Evolutionary conservation across 2,329 filamentous ascomycete species (phyloP), one percentile per base, ranked within the genome.

Genomic region (Elsinoe fawcettii): DNA sequence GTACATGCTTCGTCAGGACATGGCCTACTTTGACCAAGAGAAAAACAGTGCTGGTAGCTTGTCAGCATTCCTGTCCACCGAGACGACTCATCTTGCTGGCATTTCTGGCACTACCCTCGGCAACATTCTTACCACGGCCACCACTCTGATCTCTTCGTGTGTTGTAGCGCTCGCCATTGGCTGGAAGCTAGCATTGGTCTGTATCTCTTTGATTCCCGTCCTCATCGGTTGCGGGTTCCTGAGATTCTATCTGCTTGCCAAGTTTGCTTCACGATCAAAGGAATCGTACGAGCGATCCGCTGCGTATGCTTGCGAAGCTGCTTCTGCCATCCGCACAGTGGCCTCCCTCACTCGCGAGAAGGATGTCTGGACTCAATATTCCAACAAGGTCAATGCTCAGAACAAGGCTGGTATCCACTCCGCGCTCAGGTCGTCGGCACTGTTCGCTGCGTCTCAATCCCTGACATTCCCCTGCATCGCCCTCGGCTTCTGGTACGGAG

Each of bases 401-500:
- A 84, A 84, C 51, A 80, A 78, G 56, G 75, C 77, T 47, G 88
- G 87, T 60, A 70, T 95, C 36, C 77, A 79, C 8, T 93, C 89
- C 0, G 81, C 96, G 30, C 70, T 90, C 60, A 86, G 84, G 66
- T 90, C 88, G 0, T 91, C 88, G 9, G 69, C 79, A 1, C 81
- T 96, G 4, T 97, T 95, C 67, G 90, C 91, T 0, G 80, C 84
- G 1, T 88, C 90, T 0, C 91, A 96, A 73, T 90, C 87, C 0
- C 75, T 95, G 59, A 82, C 88, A 60, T 95, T 95, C 74, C 77
- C 90, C 47, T 89, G 86, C 63, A 85, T 93, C 59, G 90, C 90
- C 0, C 81, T 96, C 3, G 90, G 87, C 1, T 96, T 96, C 76
- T 96, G 89, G 89, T 96, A 93, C 66, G 90, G 90, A 60, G 88